Evolutionary conservation across 1,139 yeast genomes (phyloP).

Genomic region (Scheffersomyces stambukii): DNA sequence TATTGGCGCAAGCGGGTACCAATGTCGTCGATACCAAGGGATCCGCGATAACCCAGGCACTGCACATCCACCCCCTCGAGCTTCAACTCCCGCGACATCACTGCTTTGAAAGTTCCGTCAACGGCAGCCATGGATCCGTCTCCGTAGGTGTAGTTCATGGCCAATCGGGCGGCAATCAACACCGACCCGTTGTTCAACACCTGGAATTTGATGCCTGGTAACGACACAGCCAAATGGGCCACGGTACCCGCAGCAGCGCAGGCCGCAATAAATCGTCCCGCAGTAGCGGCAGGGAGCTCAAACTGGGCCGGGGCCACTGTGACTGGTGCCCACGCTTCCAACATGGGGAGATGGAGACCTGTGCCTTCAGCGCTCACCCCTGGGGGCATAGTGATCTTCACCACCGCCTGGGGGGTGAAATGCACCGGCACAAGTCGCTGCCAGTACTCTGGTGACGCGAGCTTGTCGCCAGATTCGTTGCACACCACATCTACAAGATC

Average conservation of each 20-base stretch:
- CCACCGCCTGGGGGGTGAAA: conserved; percentile 29
- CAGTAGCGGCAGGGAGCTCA: conserved; percentile 59
- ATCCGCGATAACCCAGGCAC: conserved; percentile 28
- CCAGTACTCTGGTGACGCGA: conserved; percentile 36
- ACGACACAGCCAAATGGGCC: conserved; percentile 49
- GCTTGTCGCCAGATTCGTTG: conserved; percentile 27
- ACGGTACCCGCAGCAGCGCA: conserved; percentile 51
- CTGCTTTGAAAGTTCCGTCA: conserved; percentile 54
- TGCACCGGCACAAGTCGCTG: conserved; percentile 30
- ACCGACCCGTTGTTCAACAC: conserved; percentile 65
- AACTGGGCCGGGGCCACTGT: conserved; percentile 42
- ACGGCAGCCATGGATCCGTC: conserved; percentile 72
- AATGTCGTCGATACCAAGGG: conserved; percentile 21
- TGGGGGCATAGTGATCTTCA: conserved; percentile 24
- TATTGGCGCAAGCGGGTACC: conserved; percentile 25
- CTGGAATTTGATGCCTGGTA: conserved; percentile 65
- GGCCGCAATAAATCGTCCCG: conserved; percentile 63
- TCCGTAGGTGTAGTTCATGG: conserved; percentile 50
- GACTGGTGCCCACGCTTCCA: no score
- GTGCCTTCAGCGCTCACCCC: conserved; percentile 3
- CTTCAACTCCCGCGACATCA: conserved; percentile 57
- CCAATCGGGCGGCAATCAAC: conserved; percentile 55
- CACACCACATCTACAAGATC: conserved; percentile 36
- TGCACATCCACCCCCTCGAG: conserved; percentile 72
- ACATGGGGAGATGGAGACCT: conserved; percentile 3